phyloP scores from a whole-genome alignment of 257 asterid species.

The Nyctanthes arbortristis region DNA sequence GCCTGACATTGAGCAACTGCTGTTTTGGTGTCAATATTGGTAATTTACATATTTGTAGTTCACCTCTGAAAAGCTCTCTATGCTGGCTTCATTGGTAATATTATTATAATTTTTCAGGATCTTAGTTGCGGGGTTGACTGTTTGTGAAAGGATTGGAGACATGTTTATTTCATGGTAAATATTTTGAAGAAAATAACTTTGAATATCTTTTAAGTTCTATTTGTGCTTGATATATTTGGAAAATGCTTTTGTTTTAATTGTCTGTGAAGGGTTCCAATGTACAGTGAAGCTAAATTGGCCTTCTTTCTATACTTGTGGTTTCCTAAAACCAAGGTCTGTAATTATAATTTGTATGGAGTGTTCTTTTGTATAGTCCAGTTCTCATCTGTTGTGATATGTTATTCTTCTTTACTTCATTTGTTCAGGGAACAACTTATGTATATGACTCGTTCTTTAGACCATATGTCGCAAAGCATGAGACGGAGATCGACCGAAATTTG shows the following conservation, averaged over 20 bases:
- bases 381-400: slow-evolving; percentile 8
- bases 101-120: slow-evolving; percentile 53
- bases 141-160: slow-evolving; percentile 79
- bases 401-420: slow-evolving; percentile 20
- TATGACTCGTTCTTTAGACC: slow-evolving; percentile 93
- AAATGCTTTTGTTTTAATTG: slow-evolving; percentile 10
- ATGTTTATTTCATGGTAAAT: slow-evolving; percentile 77
- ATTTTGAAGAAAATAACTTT: background rate
- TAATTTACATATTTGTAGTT: slow-evolving; percentile 27
- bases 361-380: slow-evolving; percentile 15
- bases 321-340: slow-evolving; percentile 86
- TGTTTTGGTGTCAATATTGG: slow-evolving; percentile 99
- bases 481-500: slow-evolving; percentile 88
- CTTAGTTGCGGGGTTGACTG: slow-evolving; percentile 78
- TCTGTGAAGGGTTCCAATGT: slow-evolving; percentile 86
- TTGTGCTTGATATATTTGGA: background rate
- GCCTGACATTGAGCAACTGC: slow-evolving; percentile 86
- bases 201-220: background rate
- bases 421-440: slow-evolving; percentile 92
- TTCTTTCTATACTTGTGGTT: slow-evolving; percentile 91
- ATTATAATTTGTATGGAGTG: slow-evolving; percentile 19
- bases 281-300: slow-evolving; percentile 96
- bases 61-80: slow-evolving; percentile 7
- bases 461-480: slow-evolving; percentile 73
- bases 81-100: slow-evolving; percentile 19